A percentile compares a stretch with the other conserved stretches of the same genome.
Evolutionary conservation across 805 yeast genomes (phyloP).

Genomic region (Myxozyma melibiosi): DNA sequence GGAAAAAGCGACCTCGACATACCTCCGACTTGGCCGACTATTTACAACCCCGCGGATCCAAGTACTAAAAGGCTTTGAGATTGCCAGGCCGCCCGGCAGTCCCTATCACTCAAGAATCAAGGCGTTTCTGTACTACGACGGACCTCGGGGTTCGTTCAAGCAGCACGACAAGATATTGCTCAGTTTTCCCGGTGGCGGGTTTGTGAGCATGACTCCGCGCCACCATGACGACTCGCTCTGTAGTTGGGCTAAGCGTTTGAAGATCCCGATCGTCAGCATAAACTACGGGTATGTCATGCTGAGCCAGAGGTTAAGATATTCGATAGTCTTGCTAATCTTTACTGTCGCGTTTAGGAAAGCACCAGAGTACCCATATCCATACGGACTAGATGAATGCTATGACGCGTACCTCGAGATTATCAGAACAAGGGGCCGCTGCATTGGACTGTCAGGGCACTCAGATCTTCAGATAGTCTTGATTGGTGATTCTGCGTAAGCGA

Average conservation of each 20-base stretch:
- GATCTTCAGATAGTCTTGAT: slow-evolving; percentile 32
- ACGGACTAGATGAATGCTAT: slow-evolving; percentile 37
- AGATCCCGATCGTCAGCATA: slow-evolving; percentile 32
- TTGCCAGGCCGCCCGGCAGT: slow-evolving; percentile 36
- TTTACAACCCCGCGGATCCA: slow-evolving; percentile 34
- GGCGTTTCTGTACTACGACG: slow-evolving; percentile 37
- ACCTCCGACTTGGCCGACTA: slow-evolving; percentile 21
- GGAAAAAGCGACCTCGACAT: slow-evolving; percentile 39
- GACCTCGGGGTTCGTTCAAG: slow-evolving; percentile 34
- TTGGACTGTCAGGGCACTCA: slow-evolving; percentile 36
- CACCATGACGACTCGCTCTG: slow-evolving; percentile 36
- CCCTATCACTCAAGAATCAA: slow-evolving; percentile 30
- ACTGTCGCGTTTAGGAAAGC: slow-evolving; percentile 31
- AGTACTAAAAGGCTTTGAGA: slow-evolving; percentile 21
- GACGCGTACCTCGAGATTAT: slow-evolving; percentile 36
- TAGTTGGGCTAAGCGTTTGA: slow-evolving; percentile 34
- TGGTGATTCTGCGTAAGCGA: slow-evolving; percentile 38
- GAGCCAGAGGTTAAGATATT: background rate
- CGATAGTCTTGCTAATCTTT: background rate
- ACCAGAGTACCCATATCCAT: slow-evolving; percentile 39
- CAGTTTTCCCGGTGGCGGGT: slow-evolving; percentile 40
- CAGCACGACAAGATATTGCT: slow-evolving; percentile 32
- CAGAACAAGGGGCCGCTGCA: slow-evolving; percentile 34
- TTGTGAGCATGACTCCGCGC: slow-evolving; percentile 38
- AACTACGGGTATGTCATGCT: slow-evolving; percentile 31